Base-by-base conservation (phyloP, 345 rosid species). In the Ricinus communis region DNA sequence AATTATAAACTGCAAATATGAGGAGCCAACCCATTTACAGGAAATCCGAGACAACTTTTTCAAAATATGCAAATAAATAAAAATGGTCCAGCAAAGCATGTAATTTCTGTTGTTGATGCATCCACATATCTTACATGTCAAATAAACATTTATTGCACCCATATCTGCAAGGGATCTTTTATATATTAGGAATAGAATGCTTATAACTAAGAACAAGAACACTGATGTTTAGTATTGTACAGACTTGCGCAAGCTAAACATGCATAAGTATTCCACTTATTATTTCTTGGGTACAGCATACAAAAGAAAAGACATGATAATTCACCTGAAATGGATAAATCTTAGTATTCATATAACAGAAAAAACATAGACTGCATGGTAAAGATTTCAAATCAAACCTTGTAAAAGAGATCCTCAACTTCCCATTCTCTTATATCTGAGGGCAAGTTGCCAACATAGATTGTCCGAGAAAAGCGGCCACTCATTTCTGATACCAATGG, bases 371-470 rank as follows among this genome's bases (percentile, higher is more conserved):
- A 52, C 33, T 25, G 16, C 51, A 27, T n/a, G 25, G 10, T 30
- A 55, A 5, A 22, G 28, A 40, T 55, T 28, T 57, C 51, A 78
- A 78, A 51, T 40, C 85, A 67, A 53, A 95, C 98, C 98, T 95
- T 95, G 86, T 91, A 90, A 72, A 95, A 95, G 41, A 95, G 81
- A 82, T 95, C 98, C 77, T 95, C 98, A 77, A 95, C 82, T 82
- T 93, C 98, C 40, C 71, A 75, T 81, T 95, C 99, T 75, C 87
- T 85, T 60, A 95, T 87, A 82, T 90, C 97, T 15, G 91, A 67
- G 1, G 99, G 99, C 80, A 95, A 81, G 87, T 95, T 95, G 66
- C 99, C 99, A 71, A 93, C 98, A 75, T 95, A 95, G 75, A 95
- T 93, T n/a, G 94, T 86, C 62, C 97, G 94, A 69, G 98, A 95